phyloP scores from a whole-genome alignment of 208 protist species.

The Trypanosoma theileri region DNA sequence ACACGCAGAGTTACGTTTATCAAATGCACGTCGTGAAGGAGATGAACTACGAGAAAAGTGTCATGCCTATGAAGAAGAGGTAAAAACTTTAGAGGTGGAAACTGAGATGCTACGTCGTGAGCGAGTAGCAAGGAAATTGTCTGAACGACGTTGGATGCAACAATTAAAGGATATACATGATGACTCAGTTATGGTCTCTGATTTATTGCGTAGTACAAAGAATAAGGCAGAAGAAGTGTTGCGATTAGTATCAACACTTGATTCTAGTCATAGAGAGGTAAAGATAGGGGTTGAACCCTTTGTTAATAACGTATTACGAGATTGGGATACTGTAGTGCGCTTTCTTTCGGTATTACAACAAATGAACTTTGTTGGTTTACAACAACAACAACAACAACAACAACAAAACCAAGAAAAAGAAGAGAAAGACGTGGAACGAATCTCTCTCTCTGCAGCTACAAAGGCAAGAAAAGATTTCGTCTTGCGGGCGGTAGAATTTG shows the following conservation, averaged over 20 bases:
- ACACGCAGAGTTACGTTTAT: slow-evolving; percentile 42
- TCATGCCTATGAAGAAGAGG: slow-evolving; percentile 8
- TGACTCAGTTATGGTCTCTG: slow-evolving; percentile 70
- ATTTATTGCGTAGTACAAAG: slow-evolving; percentile 53
- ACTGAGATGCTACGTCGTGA: slow-evolving; percentile 41
- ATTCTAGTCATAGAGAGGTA: background rate
- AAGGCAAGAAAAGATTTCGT: slow-evolving; percentile 51
- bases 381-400: background rate
- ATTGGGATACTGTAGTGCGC: slow-evolving; percentile 60
- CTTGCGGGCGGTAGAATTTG: slow-evolving; percentile 56
- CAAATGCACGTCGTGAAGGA: slow-evolving; percentile 47
- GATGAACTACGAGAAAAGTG: slow-evolving; percentile 39
- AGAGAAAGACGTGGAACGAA: background rate
- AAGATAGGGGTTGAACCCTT: slow-evolving; percentile 33
- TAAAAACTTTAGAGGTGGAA: slow-evolving; percentile 27
- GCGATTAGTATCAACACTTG: slow-evolving; percentile 7
- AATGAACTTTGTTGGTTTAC: slow-evolving; percentile 63
- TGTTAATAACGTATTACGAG: slow-evolving; percentile 63
- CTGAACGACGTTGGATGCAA: slow-evolving; percentile 36
- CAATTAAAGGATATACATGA: slow-evolving; percentile 65
- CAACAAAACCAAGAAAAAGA: background rate
- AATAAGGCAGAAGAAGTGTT: slow-evolving; percentile 56
- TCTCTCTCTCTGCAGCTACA: slow-evolving; percentile 18
- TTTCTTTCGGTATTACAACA: slow-evolving; percentile 67
- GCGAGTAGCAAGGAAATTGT: slow-evolving; percentile 30